Percentiles rank a stretch among this genome's conserved stretches.
phyloP scores from a whole-genome alignment of 306 rosid species.

The Prunus salicina region DNA sequence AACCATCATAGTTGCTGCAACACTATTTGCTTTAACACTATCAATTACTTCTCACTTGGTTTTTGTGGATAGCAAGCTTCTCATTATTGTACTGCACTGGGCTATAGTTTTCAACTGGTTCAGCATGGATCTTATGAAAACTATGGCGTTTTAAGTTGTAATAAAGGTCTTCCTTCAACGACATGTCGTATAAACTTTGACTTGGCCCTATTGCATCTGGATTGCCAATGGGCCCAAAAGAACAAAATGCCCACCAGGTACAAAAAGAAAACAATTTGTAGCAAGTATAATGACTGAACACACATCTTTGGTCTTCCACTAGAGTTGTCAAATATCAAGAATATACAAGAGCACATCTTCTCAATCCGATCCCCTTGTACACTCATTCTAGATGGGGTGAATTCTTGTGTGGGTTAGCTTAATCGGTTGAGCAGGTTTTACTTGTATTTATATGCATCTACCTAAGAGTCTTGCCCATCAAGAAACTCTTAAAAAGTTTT shows the following conservation, averaged over 20 bases:
- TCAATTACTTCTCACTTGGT: neutral
- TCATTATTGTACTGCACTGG: neutral
- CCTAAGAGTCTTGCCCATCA: too few species aligned
- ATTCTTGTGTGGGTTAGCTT: too few species aligned
- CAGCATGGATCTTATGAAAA: neutral
- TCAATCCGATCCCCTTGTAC: rapidly evolving
- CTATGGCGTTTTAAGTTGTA: neutral
- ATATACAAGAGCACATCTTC: too few species aligned
- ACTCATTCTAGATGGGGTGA: too few species aligned
- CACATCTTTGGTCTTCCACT: too few species aligned
- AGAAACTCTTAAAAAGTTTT: too few species aligned
- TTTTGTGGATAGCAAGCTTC: neutral
- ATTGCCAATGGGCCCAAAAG: too few species aligned
- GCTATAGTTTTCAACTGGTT: neutral
- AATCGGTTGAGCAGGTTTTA: too few species aligned
- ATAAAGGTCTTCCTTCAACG: neutral
- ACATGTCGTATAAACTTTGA: neutral
- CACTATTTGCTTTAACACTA: neutral
- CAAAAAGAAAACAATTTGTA: too few species aligned
- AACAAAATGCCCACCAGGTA: neutral
- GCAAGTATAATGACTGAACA: too few species aligned
- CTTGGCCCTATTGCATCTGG: neutral
- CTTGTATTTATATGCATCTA: too few species aligned
- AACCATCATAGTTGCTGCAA: neutral
- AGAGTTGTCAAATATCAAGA: too few species aligned